Base-by-base conservation (phyloP, 2,329 filamentous ascomycete genomes). In the Aspergillus sp. region DNA sequence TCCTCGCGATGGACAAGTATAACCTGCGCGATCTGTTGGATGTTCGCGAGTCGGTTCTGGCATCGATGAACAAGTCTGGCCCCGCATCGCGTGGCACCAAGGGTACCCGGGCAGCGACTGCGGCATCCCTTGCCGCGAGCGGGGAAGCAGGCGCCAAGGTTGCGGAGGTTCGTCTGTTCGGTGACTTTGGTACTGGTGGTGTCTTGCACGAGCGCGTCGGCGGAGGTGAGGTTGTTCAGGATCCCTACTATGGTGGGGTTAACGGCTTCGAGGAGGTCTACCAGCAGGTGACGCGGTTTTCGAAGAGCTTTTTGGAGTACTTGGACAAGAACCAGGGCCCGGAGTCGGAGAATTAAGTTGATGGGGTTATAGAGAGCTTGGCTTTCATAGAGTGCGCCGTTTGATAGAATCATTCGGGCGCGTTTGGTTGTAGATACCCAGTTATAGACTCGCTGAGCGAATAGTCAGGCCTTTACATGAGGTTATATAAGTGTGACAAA, bases 221-320 rank as follows among this genome's bases (percentile, higher is more conserved):
- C 8, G 74, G 72, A 67, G 82, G 84, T 19, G 91, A 97, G 79
- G 84, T 91, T 51, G 88, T 97, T 8, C 81, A 85, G 60, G 95
- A 98, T 75, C 95, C 95, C 13, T 99, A 98, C 79, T 98, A 98
- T 75, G 92, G 91, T n/a, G 92, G 87, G 12, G 79, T 82, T 4
- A 85, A 91, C 67, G 92, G 92, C 2, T 98, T 98, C 72, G 86
- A 90, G 69, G 86, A 84, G 71, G 91, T 92, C n/a, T 98, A 90
- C 77, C 87, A 94, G 78, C 93, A 97, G 81, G 89, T 89, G 64
- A 80, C 83, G 61, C 82, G 89, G 63, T 97, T 96, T 74, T 89
- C 90, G 2, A 84, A 82, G 72, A 92, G 90, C 58, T 92, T 97
- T 69, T 69, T 97, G 65, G 82, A 88, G 49, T 80, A 87, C 32